Evolutionary conservation across 2,329 filamentous ascomycete species (phyloP).

Genomic region (Cytospora piceae): DNA sequence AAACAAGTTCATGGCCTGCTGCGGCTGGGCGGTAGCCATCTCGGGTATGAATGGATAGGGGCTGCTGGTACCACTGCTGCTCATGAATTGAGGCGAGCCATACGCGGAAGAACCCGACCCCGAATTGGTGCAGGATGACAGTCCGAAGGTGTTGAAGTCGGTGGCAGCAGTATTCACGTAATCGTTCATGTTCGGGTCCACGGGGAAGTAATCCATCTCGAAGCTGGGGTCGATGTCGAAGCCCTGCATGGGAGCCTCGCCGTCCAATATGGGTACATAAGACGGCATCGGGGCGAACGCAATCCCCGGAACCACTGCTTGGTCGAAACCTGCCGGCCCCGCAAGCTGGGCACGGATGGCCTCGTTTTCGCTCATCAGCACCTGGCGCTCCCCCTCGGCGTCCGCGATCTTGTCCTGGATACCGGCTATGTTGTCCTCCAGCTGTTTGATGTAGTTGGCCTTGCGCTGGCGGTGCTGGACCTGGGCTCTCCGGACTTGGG

Average conservation of each 20-base stretch:
- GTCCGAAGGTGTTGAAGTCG: slow-evolving; percentile 42
- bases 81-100: slow-evolving; percentile 22
- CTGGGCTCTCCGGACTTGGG: slow-evolving; percentile 58
- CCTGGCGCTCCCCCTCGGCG: slow-evolving; percentile 44
- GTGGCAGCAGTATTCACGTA: slow-evolving; percentile 47
- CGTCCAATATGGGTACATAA: slow-evolving; percentile 35
- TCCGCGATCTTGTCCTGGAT: slow-evolving; percentile 52
- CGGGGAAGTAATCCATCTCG: slow-evolving; percentile 32
- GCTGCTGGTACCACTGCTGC: slow-evolving; percentile 13
- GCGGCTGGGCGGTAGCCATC: slow-evolving; percentile 46
- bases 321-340: slow-evolving; percentile 31
- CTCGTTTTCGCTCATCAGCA: slow-evolving; percentile 49
- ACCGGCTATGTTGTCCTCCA: slow-evolving; percentile 54
- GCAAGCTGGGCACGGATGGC: slow-evolving; percentile 44
- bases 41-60: slow-evolving; percentile 32
- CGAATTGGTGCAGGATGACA: slow-evolving; percentile 32
- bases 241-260: slow-evolving; percentile 41
- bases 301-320: not conserved
- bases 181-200: slow-evolving; percentile 39
- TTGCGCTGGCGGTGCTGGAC: slow-evolving; percentile 60
- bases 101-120: slow-evolving; percentile 30
- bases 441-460: slow-evolving; percentile 57
- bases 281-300: slow-evolving; percentile 23
- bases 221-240: slow-evolving; percentile 46
- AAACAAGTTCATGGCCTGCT: slow-evolving; percentile 53